Conservation (phyloP, 345 rosid species). For the Lepidium africanum region DNA sequence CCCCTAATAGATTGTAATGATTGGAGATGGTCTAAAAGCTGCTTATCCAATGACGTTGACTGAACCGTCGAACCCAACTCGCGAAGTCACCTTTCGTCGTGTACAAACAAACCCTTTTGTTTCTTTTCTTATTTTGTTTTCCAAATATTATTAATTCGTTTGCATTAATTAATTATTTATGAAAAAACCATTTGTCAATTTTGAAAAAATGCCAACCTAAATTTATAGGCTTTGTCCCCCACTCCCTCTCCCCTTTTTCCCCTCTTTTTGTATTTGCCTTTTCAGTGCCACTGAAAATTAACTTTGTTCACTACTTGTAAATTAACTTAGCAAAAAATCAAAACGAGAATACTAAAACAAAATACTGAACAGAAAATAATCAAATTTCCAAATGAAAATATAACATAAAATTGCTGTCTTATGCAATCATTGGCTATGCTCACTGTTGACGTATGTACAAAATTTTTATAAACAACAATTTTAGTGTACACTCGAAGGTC, state of each 20-base stretch:
- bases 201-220: neutral
- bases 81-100: neutral
- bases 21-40: no score
- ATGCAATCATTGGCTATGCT: no score
- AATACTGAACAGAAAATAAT: no score
- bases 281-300: neutral
- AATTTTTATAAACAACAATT: no score
- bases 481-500: no score
- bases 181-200: neutral
- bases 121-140: neutral
- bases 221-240: neutral
- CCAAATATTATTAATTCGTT: no score
- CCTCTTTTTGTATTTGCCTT: neutral
- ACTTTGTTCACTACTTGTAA: neutral
- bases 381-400: no score
- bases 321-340: neutral
- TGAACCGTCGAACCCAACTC: neutral
- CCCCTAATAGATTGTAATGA: neutral
- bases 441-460: no score
- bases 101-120: neutral
- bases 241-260: neutral
- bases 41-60: neutral
- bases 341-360: no score
- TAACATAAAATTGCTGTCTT: no score
- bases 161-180: no score